Conservation (phyloP, 805 yeast species). For the Starmerella floricola region DNA sequence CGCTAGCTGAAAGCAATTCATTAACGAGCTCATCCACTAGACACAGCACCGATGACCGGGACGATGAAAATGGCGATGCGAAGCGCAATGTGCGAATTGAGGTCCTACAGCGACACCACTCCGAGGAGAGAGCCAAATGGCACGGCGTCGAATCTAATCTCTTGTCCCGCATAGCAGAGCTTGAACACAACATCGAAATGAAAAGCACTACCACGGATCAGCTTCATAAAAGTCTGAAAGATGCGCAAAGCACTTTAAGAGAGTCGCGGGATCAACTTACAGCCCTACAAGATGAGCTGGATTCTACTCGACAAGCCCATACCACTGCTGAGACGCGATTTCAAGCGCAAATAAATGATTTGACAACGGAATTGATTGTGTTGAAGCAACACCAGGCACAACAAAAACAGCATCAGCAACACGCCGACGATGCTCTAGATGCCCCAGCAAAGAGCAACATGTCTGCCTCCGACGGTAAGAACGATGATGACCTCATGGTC, state of each 20-base stretch:
- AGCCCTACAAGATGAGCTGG: constrained; percentile 13
- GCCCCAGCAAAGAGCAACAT: no score
- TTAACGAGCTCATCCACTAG: no score
- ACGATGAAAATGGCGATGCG: not conserved
- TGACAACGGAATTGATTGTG: not conserved
- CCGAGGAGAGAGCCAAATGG: constrained; percentile 73
- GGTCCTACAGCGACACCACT: constrained; percentile 54
- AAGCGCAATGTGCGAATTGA: constrained; percentile 30
- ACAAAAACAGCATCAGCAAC: not conserved
- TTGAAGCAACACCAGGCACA: no score
- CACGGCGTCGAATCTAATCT: constrained; percentile 61
- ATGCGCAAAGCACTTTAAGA: constrained; percentile 10
- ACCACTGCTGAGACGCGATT: not conserved
- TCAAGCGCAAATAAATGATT: not conserved
- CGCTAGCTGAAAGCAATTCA: constrained; percentile 52
- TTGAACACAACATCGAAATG: constrained; percentile 9
- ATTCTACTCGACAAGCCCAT: not conserved
- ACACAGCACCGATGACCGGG: no score
- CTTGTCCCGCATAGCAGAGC: constrained; percentile 35
- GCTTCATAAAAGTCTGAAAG: constrained; percentile 10
- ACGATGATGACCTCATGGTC: no score
- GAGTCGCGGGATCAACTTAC: constrained; percentile 7
- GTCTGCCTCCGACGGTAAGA: no score
- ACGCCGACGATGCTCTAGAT: no score
- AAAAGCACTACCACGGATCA: not conserved